phyloP scores from a whole-genome alignment of 306 rosid genomes.

The Clitoria ternatea region DNA sequence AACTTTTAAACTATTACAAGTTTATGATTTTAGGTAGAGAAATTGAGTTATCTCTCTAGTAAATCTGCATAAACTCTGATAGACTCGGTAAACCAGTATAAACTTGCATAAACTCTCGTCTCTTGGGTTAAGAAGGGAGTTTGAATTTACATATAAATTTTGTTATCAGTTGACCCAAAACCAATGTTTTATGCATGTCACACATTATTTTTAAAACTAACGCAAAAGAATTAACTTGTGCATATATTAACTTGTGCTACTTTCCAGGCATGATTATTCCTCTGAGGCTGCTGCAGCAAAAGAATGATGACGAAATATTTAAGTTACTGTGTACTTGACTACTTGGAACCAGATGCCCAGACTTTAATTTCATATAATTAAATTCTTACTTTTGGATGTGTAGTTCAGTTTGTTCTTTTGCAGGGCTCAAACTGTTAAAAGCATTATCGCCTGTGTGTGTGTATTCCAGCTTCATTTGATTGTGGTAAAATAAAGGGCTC shows the following conservation, averaged over 20 bases:
- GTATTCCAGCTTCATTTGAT: background rate
- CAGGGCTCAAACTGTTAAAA: background rate
- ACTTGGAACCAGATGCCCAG: conserved; percentile 7
- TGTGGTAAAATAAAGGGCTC: conserved; percentile 22
- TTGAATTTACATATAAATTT: too few species aligned
- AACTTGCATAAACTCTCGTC: too few species aligned
- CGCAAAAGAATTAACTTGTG: too few species aligned
- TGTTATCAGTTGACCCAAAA: too few species aligned
- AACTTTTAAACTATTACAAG: too few species aligned
- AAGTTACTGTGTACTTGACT: conserved; percentile 6
- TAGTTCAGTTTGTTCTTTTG: conserved; percentile 19
- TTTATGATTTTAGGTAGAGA: too few species aligned
- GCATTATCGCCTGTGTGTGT: background rate
- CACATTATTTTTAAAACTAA: too few species aligned
- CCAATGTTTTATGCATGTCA: too few species aligned
- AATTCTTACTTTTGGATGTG: background rate
- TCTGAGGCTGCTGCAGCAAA: conserved; percentile 46
- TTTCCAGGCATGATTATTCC: conserved; percentile 79
- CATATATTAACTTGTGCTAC: conserved; percentile 6
- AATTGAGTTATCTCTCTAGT: too few species aligned
- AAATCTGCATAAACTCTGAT: too few species aligned
- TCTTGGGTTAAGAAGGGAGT: too few species aligned
- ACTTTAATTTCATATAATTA: conserved; percentile 2
- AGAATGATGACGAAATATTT: conserved; percentile 63
- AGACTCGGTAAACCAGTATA: too few species aligned